These are phyloP conservation scores for Xylaria sp. DNA, from an alignment of 2,329 filamentous ascomycete species.

Conservation along the genomic window DNA sequence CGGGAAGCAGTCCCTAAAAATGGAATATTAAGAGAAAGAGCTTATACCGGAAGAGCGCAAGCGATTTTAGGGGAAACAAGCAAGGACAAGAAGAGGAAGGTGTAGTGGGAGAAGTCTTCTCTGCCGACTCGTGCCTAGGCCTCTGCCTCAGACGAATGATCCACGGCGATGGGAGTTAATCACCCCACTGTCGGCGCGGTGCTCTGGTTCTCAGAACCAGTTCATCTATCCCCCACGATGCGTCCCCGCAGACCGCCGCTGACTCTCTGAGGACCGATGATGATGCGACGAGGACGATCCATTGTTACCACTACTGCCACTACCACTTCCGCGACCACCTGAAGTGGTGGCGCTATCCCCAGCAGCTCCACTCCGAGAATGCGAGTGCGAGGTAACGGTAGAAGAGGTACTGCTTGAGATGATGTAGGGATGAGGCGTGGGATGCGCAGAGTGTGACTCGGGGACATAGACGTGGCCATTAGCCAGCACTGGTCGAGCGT, in stretches of 20 bases:
- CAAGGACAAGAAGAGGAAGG: too few relatives aligned
- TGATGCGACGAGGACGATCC: too few relatives aligned
- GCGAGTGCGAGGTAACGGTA: background rate
- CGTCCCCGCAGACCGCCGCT: slow-evolving; percentile 42
- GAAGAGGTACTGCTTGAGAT: slow-evolving; percentile 12
- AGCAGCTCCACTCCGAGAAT: slow-evolving; percentile 26
- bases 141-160: too few relatives aligned
- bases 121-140: too few relatives aligned
- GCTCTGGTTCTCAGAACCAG: too few relatives aligned
- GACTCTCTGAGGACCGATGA: slow-evolving; percentile 35
- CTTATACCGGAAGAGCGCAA: too few relatives aligned
- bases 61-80: too few relatives aligned
- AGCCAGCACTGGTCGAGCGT: slow-evolving; percentile 36
- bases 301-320: slow-evolving; percentile 29
- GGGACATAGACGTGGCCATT: slow-evolving; percentile 46
- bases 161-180: too few relatives aligned
- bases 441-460: slow-evolving; percentile 35
- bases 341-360: slow-evolving; percentile 23
- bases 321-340: slow-evolving; percentile 1
- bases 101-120: too few relatives aligned
- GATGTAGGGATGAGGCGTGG: slow-evolving; percentile 32
- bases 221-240: slow-evolving; percentile 39
- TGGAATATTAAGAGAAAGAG: too few relatives aligned
- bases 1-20: too few relatives aligned
- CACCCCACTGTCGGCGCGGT: too few relatives aligned